Evolutionary conservation across 2,329 filamentous ascomycete species (phyloP).

Genomic region (Nectriaceae sp.): DNA sequence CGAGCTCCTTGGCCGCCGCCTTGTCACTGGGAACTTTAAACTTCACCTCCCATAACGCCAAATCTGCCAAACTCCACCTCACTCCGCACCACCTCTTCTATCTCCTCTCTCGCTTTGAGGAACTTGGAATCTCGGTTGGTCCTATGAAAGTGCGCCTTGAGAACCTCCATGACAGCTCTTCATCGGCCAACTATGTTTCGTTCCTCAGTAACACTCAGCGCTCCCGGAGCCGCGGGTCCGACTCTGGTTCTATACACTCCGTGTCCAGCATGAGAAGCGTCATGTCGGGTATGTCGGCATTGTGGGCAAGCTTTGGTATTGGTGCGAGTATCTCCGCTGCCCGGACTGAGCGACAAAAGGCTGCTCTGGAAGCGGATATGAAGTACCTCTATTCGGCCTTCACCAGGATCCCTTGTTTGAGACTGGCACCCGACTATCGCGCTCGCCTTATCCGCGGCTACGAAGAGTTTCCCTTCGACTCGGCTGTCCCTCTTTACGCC

Average conservation of each 20-base stretch:
- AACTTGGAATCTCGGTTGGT: conserved; percentile 85
- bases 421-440: conserved; percentile 88
- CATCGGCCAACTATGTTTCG: conserved; percentile 91
- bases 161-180: conserved; percentile 85
- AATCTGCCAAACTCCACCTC: conserved; percentile 87
- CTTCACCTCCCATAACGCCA: conserved; percentile 82
- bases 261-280: conserved; percentile 96
- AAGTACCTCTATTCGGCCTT: conserved; percentile 98
- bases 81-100: conserved; percentile 98
- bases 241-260: conserved; percentile 90
- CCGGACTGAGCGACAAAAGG: conserved; percentile 87
- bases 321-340: conserved; percentile 77
- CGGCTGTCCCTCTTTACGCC: conserved; percentile 90
- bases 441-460: conserved; percentile 88
- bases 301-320: conserved; percentile 89
- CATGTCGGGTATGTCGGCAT: conserved; percentile 92
- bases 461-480: conserved; percentile 98
- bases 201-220: conserved; percentile 81
- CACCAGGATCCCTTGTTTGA: conserved; percentile 93
- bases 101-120: conserved; percentile 91
- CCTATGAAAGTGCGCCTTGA: conserved; percentile 96
- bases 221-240: conserved; percentile 75
- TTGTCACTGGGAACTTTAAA: conserved; percentile 83
- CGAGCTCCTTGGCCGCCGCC: conserved; percentile 77
- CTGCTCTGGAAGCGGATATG: conserved; percentile 79